Evolutionary conservation across 164 flowering plant genomes (phyloP).

Genomic region (Buxus sempervirens): DNA sequence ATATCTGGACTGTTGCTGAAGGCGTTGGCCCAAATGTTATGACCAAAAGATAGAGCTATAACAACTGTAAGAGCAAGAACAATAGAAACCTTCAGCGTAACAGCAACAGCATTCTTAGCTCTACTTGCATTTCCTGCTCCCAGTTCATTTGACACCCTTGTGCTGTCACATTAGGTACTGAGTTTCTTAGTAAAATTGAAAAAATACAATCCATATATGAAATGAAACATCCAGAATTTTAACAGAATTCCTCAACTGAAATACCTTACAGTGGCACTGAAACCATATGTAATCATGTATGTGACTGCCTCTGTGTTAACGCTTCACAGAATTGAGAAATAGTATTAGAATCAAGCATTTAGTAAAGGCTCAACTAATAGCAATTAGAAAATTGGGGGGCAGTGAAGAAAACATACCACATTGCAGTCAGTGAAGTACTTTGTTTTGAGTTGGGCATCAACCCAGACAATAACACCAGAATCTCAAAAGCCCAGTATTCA

Average conservation of each 20-base stretch:
- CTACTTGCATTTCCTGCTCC: slow-evolving; percentile 59
- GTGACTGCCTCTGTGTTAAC: slow-evolving; percentile 79
- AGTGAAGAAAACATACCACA: slow-evolving; percentile 57
- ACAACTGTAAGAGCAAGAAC: slow-evolving; percentile 45
- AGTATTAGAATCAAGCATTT: not conserved
- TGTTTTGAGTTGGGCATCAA: slow-evolving; percentile 63
- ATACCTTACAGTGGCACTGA: slow-evolving; percentile 91
- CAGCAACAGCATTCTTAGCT: slow-evolving; percentile 69
- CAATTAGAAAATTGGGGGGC: no score
- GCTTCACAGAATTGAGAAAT: slow-evolving; percentile 28
- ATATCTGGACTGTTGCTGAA: slow-evolving; percentile 55
- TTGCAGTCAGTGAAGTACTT: slow-evolving; percentile 79
- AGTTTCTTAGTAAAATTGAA: not conserved
- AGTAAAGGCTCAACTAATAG: not conserved
- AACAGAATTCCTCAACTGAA: not conserved
- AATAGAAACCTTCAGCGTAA: slow-evolving; percentile 66
- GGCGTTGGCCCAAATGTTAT: slow-evolving; percentile 65
- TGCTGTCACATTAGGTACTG: slow-evolving; percentile 40
- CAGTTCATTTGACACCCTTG: slow-evolving; percentile 86
- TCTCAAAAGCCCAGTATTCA: slow-evolving; percentile 93
- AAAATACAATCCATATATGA: not conserved
- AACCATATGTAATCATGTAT: slow-evolving; percentile 73
- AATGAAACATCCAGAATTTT: not conserved
- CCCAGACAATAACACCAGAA: slow-evolving; percentile 83
- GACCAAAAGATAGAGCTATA: slow-evolving; percentile 49